Evolutionary conservation across 2,329 filamentous ascomycete species (phyloP).

Genomic region (Fusarium metavorans): DNA sequence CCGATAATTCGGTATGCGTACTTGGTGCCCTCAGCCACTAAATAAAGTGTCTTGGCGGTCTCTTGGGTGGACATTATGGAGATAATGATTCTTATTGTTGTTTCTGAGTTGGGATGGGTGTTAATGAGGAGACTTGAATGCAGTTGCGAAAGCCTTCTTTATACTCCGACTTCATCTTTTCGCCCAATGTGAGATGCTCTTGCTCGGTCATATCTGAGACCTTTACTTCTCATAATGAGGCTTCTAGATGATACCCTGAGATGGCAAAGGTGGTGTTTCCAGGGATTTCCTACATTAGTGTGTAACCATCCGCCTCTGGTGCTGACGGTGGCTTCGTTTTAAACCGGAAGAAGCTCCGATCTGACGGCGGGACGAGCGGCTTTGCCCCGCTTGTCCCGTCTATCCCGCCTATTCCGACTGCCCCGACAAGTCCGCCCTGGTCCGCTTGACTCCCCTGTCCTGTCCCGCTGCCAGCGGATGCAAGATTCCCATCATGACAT

Average conservation of each 20-base stretch:
- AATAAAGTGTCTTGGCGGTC: background rate
- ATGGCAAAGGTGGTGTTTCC: background rate
- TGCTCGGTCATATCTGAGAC: background rate
- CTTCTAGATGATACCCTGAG: background rate
- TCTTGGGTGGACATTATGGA: background rate
- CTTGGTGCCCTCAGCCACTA: slow-evolving; percentile 1
- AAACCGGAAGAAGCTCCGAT: background rate
- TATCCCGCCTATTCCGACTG: background rate
- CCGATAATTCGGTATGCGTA: slow-evolving; percentile 2
- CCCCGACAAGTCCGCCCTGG: background rate
- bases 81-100: background rate
- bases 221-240: background rate
- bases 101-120: background rate
- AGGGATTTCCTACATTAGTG: background rate
- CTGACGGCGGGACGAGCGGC: background rate
- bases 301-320: background rate
- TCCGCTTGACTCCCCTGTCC: background rate
- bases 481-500: background rate
- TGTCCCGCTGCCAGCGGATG: background rate
- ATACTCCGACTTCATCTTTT: background rate
- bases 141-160: background rate
- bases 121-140: background rate
- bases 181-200: background rate
- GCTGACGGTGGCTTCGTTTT: background rate
- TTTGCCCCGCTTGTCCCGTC: background rate